Evolutionary conservation across 2,329 filamentous ascomycete species (phyloP).

Genomic region (Botrytis galanthina): DNA sequence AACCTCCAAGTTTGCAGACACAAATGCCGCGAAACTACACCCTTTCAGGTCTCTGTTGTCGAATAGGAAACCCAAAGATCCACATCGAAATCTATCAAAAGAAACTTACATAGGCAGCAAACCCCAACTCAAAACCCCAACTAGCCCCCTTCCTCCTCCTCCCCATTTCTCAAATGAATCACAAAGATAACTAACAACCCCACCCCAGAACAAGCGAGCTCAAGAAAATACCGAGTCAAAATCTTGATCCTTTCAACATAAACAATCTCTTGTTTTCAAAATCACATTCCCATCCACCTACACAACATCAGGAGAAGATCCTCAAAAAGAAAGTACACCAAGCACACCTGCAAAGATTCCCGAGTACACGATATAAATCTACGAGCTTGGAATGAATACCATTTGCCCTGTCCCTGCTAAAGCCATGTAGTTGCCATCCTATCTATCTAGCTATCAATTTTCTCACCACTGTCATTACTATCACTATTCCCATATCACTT

Average conservation of each 20-base stretch:
- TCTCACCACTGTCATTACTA: neutral
- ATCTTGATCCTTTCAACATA: neutral
- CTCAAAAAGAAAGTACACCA: too few species aligned
- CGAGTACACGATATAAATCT: neutral
- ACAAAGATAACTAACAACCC: fast-evolving
- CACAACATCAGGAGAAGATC: too few species aligned
- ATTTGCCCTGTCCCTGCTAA: neutral
- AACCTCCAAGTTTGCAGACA: neutral
- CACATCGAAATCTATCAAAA: neutral
- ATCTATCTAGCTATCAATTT: neutral
- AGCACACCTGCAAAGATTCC: neutral
- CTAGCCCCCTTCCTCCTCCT: neutral
- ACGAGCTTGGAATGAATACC: neutral
- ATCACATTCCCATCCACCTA: too few species aligned
- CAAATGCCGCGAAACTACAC: neutral
- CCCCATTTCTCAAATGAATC: neutral
- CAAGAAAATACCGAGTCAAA: neutral
- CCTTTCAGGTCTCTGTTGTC: too few species aligned
- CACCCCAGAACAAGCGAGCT: neutral
- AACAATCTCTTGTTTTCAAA: neutral
- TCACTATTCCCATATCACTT: neutral
- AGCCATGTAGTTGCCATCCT: too few species aligned
- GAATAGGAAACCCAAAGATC: too few species aligned
- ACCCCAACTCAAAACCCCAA: neutral
- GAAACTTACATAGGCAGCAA: neutral